These are phyloP conservation scores for Skeletonema menzelii DNA, from an alignment of 108 stramenopile species.

Conservation along the genomic window DNA sequence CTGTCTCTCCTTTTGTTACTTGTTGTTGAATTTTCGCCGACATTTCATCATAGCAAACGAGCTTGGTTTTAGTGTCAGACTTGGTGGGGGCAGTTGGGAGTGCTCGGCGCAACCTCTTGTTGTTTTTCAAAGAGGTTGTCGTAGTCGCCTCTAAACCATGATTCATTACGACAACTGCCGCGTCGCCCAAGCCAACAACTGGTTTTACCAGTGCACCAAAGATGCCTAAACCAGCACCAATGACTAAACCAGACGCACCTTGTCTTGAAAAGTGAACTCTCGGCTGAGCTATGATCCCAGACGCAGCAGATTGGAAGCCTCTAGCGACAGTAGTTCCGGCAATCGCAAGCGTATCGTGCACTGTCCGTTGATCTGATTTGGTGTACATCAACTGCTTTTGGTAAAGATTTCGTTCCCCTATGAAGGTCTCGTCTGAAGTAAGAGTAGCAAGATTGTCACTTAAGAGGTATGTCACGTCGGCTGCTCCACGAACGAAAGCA, in stretches of 20 bases:
- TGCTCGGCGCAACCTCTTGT: conserved; percentile 63
- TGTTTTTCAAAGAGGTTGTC: conserved; percentile 52
- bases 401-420: conserved; percentile 73
- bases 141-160: conserved; percentile 82
- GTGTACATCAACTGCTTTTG: conserved; percentile 66
- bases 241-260: conserved; percentile 74
- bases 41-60: conserved; percentile 69
- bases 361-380: conserved; percentile 41
- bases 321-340: conserved; percentile 71
- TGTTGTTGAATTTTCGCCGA: conserved; percentile 81
- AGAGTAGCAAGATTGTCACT: conserved; percentile 72
- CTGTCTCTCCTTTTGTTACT: conserved; percentile 73
- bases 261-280: conserved; percentile 67
- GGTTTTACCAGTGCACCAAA: conserved; percentile 81
- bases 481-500: conserved; percentile 74
- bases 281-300: conserved; percentile 77
- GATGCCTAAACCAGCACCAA: conserved; percentile 74
- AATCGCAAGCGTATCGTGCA: conserved; percentile 59
- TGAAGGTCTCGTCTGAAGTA: conserved; percentile 80
- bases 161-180: conserved; percentile 79
- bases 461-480: conserved; percentile 76
- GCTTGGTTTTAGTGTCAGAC: conserved; percentile 50
- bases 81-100: conserved; percentile 51
- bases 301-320: conserved; percentile 67
- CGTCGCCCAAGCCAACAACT: conserved; percentile 82